Evolutionary conservation across 2,329 filamentous ascomycete genomes (phyloP).

Genomic region (Aplosporella prunicola): DNA sequence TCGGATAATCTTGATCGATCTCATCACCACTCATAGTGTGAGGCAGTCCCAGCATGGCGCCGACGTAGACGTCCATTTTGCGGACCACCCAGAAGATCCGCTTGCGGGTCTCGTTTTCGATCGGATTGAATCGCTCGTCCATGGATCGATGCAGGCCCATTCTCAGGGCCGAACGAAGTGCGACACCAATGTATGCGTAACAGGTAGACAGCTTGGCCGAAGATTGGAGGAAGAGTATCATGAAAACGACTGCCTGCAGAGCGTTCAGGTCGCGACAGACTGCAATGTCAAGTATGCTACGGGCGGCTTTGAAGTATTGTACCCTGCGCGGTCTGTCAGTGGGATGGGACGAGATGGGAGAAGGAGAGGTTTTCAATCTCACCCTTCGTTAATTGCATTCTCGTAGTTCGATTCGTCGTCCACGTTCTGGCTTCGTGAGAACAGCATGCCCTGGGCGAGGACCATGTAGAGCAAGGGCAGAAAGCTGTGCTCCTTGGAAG

Average conservation of each 20-base stretch:
- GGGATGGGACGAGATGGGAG: background rate
- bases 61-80: slow-evolving; percentile 44
- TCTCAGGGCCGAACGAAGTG: slow-evolving; percentile 40
- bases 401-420: slow-evolving; percentile 35
- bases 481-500: slow-evolving; percentile 37
- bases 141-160: slow-evolving; percentile 44
- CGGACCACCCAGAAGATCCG: slow-evolving; percentile 44
- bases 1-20: slow-evolving; percentile 39
- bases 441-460: slow-evolving; percentile 39
- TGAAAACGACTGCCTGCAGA: slow-evolving; percentile 43
- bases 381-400: slow-evolving; percentile 39
- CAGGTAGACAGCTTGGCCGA: slow-evolving; percentile 44
- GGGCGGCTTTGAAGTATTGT: slow-evolving; percentile 40
- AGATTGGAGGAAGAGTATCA: slow-evolving; percentile 45
- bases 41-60: slow-evolving; percentile 41
- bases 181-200: slow-evolving; percentile 44
- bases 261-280: slow-evolving; percentile 42
- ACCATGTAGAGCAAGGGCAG: slow-evolving; percentile 40
- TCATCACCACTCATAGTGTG: slow-evolving; percentile 41
- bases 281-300: slow-evolving; percentile 43
- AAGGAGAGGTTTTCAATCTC: slow-evolving; percentile 9
- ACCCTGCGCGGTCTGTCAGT: slow-evolving; percentile 23
- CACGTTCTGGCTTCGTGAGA: slow-evolving; percentile 31
- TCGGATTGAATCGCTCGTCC: slow-evolving; percentile 36
- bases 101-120: slow-evolving; percentile 41